Percentiles rank a stretch among this genome's conserved stretches.
Conservation (phyloP, 495 filamentous ascomycete genomes). For the Neurospora cerealis region DNA sequence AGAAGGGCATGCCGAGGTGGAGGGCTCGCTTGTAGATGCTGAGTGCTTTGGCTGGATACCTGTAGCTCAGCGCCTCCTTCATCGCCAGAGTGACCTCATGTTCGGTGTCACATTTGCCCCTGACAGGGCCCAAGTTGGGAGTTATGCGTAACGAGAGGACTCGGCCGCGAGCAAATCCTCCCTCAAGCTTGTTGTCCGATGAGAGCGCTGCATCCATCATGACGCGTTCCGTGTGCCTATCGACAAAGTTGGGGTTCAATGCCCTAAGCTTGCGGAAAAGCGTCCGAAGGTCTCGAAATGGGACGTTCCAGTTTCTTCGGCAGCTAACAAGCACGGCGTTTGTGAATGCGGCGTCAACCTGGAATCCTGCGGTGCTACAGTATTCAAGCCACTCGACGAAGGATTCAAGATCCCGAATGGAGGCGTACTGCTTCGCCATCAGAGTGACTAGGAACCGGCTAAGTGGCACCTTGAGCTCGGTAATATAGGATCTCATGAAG, state of each 20-base stretch:
- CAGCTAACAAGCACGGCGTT: conserved; percentile 34
- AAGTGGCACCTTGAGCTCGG: conserved; percentile 22
- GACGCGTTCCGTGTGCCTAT: conserved; percentile 26
- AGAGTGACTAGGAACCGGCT: conserved; percentile 29
- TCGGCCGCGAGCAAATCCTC: conserved; percentile 11
- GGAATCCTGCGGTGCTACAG: conserved; percentile 21
- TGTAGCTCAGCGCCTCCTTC: conserved; percentile 20
- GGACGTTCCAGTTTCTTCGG: conserved; percentile 23
- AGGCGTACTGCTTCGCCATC: conserved; percentile 35
- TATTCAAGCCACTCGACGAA: conserved; percentile 30
- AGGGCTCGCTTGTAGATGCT: conserved; percentile 27
- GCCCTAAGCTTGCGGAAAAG: conserved; percentile 24
- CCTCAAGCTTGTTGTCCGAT: conserved; percentile 6
- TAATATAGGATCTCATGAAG: conserved; percentile 29
- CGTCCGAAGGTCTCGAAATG: conserved; percentile 26
- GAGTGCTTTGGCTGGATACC: conserved; percentile 15
- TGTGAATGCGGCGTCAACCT: conserved; percentile 25
- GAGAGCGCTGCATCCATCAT: conserved; percentile 26
- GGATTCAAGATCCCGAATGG: conserved; percentile 26
- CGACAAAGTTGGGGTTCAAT: conserved; percentile 19
- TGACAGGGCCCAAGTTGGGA: conserved; percentile 9
- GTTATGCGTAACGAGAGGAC: conserved; percentile 10
- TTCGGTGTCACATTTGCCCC: conserved; percentile 13
- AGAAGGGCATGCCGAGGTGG: conserved; percentile 21
- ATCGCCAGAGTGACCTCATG: conserved; percentile 26